phyloP scores from a whole-genome alignment of 163 green algal species.

The Prototheca cutis region DNA sequence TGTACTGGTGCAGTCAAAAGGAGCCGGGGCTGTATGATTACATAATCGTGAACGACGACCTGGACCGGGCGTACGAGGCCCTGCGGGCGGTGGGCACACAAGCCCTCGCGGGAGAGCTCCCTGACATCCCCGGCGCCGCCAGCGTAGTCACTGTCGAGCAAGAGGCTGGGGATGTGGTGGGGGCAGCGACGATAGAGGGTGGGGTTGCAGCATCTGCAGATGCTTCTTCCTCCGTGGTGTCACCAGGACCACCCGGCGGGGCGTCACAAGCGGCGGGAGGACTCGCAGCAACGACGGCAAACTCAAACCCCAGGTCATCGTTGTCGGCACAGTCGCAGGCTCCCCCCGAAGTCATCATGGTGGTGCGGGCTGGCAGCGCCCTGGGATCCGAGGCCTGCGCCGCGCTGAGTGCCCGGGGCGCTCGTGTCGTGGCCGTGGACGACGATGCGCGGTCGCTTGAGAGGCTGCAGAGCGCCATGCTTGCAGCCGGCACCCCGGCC shows the following conservation, averaged over 20 bases:
- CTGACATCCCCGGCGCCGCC: neutral
- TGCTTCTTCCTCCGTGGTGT: neutral
- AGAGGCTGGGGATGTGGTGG: neutral
- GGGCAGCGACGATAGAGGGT: neutral
- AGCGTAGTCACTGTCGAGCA: neutral
- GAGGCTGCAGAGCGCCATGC: conserved; percentile 53
- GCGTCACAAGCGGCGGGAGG: neutral
- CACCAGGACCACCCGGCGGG: too few relatives aligned
- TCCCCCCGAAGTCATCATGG: conserved; percentile 44
- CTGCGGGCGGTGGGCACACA: conserved; percentile 24
- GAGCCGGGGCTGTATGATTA: conserved; percentile 77
- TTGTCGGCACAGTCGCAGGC: neutral
- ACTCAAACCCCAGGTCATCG: neutral
- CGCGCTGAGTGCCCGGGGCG: conserved; percentile 42
- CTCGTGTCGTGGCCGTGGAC: conserved; percentile 71
- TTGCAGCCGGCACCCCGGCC: conserved; percentile 35
- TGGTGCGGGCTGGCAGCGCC: conserved; percentile 60
- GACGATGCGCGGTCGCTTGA: conserved; percentile 50
- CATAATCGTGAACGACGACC: conserved; percentile 80
- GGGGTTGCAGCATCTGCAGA: too few relatives aligned
- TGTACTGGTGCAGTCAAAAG: conserved; percentile 21
- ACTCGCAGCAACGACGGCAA: neutral
- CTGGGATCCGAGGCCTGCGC: conserved; percentile 58
- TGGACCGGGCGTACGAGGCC: conserved; percentile 47
- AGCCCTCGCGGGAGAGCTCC: conserved; percentile 24